Conservation (phyloP, 2,329 filamentous ascomycete genomes). For the Exophiala bonariae region DNA sequence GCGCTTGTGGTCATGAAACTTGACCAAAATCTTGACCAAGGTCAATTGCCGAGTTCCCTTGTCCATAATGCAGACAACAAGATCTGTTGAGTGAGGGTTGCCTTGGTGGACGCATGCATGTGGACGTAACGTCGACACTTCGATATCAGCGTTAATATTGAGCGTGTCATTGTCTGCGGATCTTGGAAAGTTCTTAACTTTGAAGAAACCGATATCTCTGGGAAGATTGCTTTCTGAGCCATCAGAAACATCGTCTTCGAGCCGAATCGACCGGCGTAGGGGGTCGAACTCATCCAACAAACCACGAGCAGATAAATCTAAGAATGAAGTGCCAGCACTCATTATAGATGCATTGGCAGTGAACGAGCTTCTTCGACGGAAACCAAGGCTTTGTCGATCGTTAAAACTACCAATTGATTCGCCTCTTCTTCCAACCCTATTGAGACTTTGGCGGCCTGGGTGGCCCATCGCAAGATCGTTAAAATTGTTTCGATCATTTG, state of each 20-base stretch:
- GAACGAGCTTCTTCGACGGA: conserved; percentile 56
- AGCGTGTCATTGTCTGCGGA: conserved; percentile 3
- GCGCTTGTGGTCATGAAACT: conserved; percentile 32
- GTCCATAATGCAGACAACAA: conserved; percentile 67
- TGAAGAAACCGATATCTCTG: conserved; percentile 25
- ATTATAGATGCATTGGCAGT: conserved; percentile 50
- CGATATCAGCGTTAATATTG: conserved; percentile 4
- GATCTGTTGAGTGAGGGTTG: conserved; percentile 34
- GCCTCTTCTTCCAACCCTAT: conserved; percentile 58
- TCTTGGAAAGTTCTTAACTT: conserved; percentile 22
- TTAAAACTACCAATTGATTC: conserved; percentile 73
- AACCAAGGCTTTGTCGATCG: conserved; percentile 61
- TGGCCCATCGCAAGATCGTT: conserved; percentile 64
- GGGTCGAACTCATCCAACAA: conserved; percentile 66
- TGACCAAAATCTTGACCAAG: conserved; percentile 63
- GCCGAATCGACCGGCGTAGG: conserved; percentile 14
- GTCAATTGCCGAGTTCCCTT: conserved; percentile 66
- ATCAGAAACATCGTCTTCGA: conserved; percentile 20
- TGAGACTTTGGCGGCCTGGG: conserved; percentile 45
- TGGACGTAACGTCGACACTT: conserved; percentile 17
- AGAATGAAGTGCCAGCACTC: conserved; percentile 59
- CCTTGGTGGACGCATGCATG: conserved; percentile 5
- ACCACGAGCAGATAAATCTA: conserved; percentile 68
- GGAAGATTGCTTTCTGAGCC: conserved; percentile 17
- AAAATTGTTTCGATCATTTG: conserved; percentile 78